Base-by-base conservation (phyloP, 1,284 basidiomycete genomes). In the Trametes versicolor region DNA sequence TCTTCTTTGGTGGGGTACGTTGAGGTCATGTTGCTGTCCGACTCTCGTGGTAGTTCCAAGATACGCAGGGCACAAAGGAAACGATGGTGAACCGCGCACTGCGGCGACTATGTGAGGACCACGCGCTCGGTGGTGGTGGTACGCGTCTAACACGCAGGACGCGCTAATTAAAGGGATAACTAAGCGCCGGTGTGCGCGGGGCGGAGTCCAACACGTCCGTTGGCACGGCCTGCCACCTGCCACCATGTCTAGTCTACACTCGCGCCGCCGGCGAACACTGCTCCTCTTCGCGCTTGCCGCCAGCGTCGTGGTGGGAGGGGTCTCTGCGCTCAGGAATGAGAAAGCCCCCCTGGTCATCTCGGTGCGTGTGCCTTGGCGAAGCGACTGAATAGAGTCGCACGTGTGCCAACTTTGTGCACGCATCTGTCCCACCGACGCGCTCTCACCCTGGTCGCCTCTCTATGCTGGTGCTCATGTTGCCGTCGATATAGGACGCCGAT, bases 1-100 rank as follows among this genome's bases (percentile, higher is more conserved):
- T 86, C 83, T 37, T 73, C 73, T 34, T 63, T 32, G 37, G 73
- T 78, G 5, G 81, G 85, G 66, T 82, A 82, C 63, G 66, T 62
- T 21, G 62, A 37, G 39, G 58, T 53, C 65, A 68, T 66, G 4
- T 6, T 32, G 43, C 3, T 45, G 29, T 45, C 43, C n/a, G 43
- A 45, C 45, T 32, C 49, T 23, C 8, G 17, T 6, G 5, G 4
- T 8, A 13, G 21, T 10, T 27, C 15, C 27, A 27, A 17, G 17
- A 50, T 10, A 25, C 21, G 27, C 7, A 9, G 8, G 27, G 32
- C 29, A 12, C 17, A 19, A 12, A 7, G 10, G n/a, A 19, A 50
- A 2, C 7, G 8, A 27, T 8, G 15, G 19, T 17, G 15, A 2
- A 17, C 15, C 41, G 41, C 41, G 41, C 41, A 19, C 41, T 32